Percentiles rank a stretch among this genome's conserved stretches.
These are phyloP conservation scores for Madurella mycetomatis DNA, from an alignment of 2,329 filamentous ascomycete species.

Conservation along the genomic window DNA sequence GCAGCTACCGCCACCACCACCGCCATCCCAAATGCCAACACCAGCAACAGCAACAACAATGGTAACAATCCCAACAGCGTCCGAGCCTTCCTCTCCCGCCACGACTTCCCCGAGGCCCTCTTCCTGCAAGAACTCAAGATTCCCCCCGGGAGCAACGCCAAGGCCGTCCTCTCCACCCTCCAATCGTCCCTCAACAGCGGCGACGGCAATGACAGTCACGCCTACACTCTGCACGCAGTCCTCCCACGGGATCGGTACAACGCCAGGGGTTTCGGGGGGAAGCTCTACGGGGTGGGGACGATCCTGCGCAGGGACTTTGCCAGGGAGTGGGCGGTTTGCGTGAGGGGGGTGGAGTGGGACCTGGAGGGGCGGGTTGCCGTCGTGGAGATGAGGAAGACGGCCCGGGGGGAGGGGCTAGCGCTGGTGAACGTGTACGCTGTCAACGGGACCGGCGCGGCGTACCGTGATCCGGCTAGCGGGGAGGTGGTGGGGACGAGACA, in stretches of 20 bases:
- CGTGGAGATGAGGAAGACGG: constrained; percentile 31
- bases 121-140: constrained; percentile 29
- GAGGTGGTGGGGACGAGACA: constrained; percentile 42
- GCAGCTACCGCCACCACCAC: background rate
- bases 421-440: constrained; percentile 51
- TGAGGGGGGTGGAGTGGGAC: constrained; percentile 46
- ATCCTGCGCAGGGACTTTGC: constrained; percentile 44
- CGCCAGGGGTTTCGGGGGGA: constrained; percentile 45
- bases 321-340: constrained; percentile 24
- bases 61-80: constrained; percentile 5
- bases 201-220: background rate
- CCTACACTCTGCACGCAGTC: constrained; percentile 36
- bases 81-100: constrained; percentile 24
- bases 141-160: constrained; percentile 8
- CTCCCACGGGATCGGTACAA: constrained; percentile 47
- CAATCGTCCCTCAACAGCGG: constrained; percentile 21
- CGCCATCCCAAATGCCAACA: background rate
- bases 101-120: constrained; percentile 26
- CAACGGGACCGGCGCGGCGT: constrained; percentile 46
- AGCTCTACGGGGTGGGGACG: constrained; percentile 49
- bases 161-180: constrained; percentile 11
- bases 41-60: background rate
- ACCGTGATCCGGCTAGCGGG: constrained; percentile 42
- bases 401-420: constrained; percentile 30
- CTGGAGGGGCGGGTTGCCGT: constrained; percentile 48